Evolutionary conservation across 129 eudicot genomes (phyloP).

Genomic region (Silybum marianum): DNA sequence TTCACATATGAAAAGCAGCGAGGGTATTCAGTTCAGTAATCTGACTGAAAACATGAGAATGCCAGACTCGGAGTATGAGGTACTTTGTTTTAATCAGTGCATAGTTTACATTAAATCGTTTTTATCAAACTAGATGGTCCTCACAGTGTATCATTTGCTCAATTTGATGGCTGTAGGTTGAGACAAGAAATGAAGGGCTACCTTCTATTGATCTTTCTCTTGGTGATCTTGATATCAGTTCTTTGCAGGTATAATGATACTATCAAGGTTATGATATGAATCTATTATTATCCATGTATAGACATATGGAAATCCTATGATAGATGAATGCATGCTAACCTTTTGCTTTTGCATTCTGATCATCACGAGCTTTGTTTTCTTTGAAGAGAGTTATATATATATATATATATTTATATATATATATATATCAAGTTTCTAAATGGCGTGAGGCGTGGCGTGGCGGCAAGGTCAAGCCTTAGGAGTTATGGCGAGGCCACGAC

Average conservation of each 20-base stretch:
- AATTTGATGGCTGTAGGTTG: slow-evolving; percentile 49
- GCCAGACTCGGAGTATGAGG: slow-evolving; percentile 82
- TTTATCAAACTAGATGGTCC: background rate
- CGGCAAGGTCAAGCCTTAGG: too few species aligned
- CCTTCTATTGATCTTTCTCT: slow-evolving; percentile 70
- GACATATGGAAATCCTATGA: background rate
- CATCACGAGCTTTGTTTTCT: background rate
- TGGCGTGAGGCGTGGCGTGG: too few species aligned
- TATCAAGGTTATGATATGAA: slow-evolving; percentile 5
- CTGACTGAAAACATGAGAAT: slow-evolving; percentile 46
- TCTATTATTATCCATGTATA: background rate
- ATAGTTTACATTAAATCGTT: background rate
- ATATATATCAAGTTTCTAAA: too few species aligned
- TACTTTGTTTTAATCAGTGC: slow-evolving; percentile 25
- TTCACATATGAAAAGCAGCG: slow-evolving; percentile 52
- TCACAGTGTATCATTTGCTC: slow-evolving; percentile 4
- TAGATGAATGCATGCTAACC: background rate
- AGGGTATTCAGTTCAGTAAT: slow-evolving; percentile 58
- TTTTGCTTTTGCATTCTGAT: background rate
- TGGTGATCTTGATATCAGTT: slow-evolving; percentile 67
- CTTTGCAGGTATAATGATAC: slow-evolving; percentile 68
- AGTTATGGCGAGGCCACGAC: too few species aligned
- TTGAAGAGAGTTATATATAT: background rate
- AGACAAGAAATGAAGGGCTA: slow-evolving; percentile 48
- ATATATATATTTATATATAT: too few species aligned